phyloP scores from a whole-genome alignment of 2,329 filamentous ascomycete genomes.

The Cladosporium sp. region DNA sequence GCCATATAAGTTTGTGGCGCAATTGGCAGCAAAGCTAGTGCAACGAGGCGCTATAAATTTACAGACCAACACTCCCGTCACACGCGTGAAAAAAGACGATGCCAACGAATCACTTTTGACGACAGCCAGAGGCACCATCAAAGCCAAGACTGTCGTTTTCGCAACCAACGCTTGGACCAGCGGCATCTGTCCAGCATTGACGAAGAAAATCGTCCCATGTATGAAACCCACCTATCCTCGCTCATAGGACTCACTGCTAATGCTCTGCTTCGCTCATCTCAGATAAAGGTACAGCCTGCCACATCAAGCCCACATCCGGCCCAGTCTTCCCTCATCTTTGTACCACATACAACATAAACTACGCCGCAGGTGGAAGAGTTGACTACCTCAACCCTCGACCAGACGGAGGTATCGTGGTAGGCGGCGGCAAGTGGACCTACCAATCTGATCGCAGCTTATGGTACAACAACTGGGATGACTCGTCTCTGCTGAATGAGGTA shows the following conservation, averaged over 20 bases:
- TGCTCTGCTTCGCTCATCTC: background rate
- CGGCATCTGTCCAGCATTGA: constrained; percentile 32
- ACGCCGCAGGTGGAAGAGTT: constrained; percentile 10
- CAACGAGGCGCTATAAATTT: constrained; percentile 6
- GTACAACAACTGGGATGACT: background rate
- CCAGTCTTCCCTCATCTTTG: constrained; percentile 20
- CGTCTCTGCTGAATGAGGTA: constrained; percentile 39
- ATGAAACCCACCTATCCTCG: background rate
- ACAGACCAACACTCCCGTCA: background rate
- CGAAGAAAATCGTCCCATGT: constrained; percentile 27
- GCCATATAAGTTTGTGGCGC: constrained; percentile 28
- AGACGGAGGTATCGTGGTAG: constrained; percentile 45
- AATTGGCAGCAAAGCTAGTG: constrained; percentile 21
- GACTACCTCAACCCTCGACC: constrained; percentile 43
- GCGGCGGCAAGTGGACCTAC: constrained; percentile 39
- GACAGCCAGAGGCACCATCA: constrained; percentile 16
- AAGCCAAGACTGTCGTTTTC: constrained; percentile 31
- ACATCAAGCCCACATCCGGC: constrained; percentile 5
- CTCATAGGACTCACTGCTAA: background rate
- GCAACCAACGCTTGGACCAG: constrained; percentile 25
- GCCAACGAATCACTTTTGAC: background rate
- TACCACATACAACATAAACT: constrained; percentile 28
- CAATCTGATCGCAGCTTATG: constrained; percentile 22
- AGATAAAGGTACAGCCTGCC: constrained; percentile 47
- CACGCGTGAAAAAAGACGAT: background rate